Evolutionary conservation across 2,329 filamentous ascomycete genomes (phyloP).

Genomic region (Bipolaris bicolor): DNA sequence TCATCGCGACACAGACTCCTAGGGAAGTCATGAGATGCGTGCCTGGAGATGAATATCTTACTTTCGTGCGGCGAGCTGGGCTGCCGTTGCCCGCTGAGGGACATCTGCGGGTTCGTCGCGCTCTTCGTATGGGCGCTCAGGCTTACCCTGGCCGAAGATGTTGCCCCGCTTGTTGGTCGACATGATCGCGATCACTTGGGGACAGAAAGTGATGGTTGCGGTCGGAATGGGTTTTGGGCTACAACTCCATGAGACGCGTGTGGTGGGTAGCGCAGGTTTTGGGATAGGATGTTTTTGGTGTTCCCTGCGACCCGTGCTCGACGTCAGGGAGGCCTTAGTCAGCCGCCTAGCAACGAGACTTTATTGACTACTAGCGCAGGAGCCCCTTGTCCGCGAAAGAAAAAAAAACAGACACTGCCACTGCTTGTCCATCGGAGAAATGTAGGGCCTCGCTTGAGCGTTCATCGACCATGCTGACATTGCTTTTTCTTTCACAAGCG

Average conservation of each 20-base stretch:
- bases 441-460: background rate
- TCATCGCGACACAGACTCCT: background rate
- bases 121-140: constrained; percentile 37
- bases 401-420: background rate
- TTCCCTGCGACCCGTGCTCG: constrained; percentile 18
- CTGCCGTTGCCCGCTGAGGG: constrained; percentile 59
- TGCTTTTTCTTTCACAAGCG: no score
- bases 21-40: background rate
- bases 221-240: constrained; percentile 10
- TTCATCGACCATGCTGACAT: background rate
- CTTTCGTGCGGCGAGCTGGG: constrained; percentile 62
- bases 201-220: constrained; percentile 16
- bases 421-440: background rate
- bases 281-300: constrained; percentile 19
- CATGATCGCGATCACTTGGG: constrained; percentile 32
- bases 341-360: constrained; percentile 15
- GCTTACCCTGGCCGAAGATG: constrained; percentile 38
- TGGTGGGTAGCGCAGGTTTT: constrained; percentile 8
- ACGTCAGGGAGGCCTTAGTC: constrained; percentile 18
- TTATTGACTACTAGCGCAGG: background rate
- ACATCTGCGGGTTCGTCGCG: constrained; percentile 51
- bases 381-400: background rate
- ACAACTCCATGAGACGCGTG: constrained; percentile 18
- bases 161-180: constrained; percentile 36
- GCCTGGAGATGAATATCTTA: constrained; percentile 49